Evolutionary conservation across 306 rosid species (phyloP).

Genomic region (Heteromeles arbutifolia): DNA sequence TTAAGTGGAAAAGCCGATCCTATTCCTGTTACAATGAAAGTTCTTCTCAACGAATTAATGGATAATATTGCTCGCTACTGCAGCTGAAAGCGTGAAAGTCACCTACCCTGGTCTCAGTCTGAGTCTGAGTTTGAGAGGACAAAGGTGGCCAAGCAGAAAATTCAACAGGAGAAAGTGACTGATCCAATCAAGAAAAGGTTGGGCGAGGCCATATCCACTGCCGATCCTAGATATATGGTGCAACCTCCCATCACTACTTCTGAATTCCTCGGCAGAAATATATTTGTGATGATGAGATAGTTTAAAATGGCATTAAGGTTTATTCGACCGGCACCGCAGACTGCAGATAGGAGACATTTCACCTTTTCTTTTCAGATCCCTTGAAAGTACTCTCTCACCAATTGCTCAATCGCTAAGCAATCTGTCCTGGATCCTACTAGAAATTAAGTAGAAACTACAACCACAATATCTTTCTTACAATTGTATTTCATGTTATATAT

Average conservation of each 20-base stretch:
- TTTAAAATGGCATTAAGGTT: background rate
- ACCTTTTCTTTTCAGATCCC: background rate
- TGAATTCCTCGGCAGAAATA: background rate
- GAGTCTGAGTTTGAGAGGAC: background rate
- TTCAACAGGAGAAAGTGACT: background rate
- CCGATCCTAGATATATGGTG: background rate
- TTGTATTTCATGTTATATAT: background rate
- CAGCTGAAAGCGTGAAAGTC: background rate
- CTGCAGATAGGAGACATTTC: background rate
- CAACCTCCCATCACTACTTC: background rate
- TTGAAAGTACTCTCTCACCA: background rate
- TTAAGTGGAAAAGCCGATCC: too few relatives aligned
- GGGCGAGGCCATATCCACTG: too few relatives aligned
- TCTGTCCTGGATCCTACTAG: background rate
- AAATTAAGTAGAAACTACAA: background rate
- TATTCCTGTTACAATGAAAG: too few relatives aligned
- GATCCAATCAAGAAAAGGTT: background rate
- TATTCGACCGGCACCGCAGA: background rate
- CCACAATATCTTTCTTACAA: background rate
- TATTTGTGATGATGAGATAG: background rate
- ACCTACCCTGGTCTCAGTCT: background rate
- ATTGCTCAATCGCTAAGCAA: background rate
- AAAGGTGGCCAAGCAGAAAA: background rate
- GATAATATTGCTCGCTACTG: background rate
- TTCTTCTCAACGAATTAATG: background rate